These are phyloP conservation scores for Gamsiella multidivaricata DNA, from an alignment of 192 early-diverging fungal genomes.

Conservation along the genomic window DNA sequence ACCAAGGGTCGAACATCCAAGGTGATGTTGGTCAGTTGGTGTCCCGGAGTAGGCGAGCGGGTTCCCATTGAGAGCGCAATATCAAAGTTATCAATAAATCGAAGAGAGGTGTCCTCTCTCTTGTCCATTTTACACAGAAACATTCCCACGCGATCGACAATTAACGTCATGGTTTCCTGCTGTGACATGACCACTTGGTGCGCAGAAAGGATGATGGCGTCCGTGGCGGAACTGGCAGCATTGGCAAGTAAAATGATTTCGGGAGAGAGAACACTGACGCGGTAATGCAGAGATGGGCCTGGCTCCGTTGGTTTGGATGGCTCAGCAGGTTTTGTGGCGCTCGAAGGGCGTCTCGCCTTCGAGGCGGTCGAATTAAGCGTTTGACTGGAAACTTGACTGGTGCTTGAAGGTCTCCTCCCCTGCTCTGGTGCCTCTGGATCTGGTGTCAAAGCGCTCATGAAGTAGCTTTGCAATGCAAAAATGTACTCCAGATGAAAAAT, in stretches of 20 bases:
- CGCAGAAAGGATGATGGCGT: constrained; percentile 90
- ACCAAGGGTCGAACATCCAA: constrained; percentile 84
- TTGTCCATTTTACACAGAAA: constrained; percentile 91
- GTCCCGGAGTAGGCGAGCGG: constrained; percentile 67
- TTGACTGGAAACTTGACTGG: constrained; percentile 8
- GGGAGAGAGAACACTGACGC: constrained; percentile 80
- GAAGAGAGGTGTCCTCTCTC: constrained; percentile 78
- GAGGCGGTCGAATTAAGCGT: constrained; percentile 8
- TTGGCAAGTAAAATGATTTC: constrained; percentile 90
- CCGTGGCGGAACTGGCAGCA: constrained; percentile 72
- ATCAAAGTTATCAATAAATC: constrained; percentile 93
- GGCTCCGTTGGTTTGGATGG: constrained; percentile 34
- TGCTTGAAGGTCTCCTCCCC: not conserved
- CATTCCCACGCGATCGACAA: constrained; percentile 87
- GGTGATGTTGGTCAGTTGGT: constrained; percentile 71
- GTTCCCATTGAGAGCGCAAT: constrained; percentile 83
- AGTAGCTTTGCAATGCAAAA: constrained; percentile 81
- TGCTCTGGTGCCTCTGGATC: constrained; percentile 3
- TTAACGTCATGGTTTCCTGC: constrained; percentile 79
- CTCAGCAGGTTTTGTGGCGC: constrained; percentile 22
- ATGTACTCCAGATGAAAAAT: constrained; percentile 90
- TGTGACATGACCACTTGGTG: constrained; percentile 84
- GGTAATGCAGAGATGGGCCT: constrained; percentile 70
- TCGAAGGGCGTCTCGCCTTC: constrained; percentile 16
- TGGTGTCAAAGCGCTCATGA: constrained; percentile 69